Conservation (phyloP, 139 green algal genomes). For the Chlamydomonas sphaeroides region DNA sequence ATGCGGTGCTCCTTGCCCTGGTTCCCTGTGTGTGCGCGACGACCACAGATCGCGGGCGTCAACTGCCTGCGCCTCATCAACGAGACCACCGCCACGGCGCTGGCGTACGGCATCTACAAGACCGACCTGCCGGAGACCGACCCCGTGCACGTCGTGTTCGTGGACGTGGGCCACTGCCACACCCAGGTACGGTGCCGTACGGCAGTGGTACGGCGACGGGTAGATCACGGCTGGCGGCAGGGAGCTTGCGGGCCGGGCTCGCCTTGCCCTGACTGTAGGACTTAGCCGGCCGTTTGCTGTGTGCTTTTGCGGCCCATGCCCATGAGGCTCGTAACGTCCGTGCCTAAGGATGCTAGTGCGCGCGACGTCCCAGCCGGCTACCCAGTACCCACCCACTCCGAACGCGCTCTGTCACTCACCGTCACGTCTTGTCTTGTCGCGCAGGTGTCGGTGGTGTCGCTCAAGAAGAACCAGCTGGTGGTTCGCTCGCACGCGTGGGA, state of each 20-base stretch:
- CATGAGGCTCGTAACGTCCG: no score
- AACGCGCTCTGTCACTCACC: no score
- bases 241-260: no score
- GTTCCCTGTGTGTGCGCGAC: no score
- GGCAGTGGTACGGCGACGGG: no score
- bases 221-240: no score
- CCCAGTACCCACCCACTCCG: neutral
- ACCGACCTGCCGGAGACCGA: constrained; percentile 93
- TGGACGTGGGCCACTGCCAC: constrained; percentile 92
- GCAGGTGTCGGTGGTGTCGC: constrained; percentile 91
- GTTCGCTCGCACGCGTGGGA: constrained; percentile 94
- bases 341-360: no score
- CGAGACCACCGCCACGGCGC: constrained; percentile 95
- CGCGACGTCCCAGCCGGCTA: no score
- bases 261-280: no score
- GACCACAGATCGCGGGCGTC: constrained; percentile 80
- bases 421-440: no score
- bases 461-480: constrained; percentile 90
- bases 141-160: constrained; percentile 91
- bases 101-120: constrained; percentile 99
- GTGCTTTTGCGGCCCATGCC: no score
- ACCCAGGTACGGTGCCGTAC: constrained; percentile 93
- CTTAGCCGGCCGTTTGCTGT: no score
- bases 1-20: neutral
- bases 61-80: constrained; percentile 96